phyloP scores from a whole-genome alignment of 495 filamentous ascomycete species.

The Staphylotrichum tortipilum region DNA sequence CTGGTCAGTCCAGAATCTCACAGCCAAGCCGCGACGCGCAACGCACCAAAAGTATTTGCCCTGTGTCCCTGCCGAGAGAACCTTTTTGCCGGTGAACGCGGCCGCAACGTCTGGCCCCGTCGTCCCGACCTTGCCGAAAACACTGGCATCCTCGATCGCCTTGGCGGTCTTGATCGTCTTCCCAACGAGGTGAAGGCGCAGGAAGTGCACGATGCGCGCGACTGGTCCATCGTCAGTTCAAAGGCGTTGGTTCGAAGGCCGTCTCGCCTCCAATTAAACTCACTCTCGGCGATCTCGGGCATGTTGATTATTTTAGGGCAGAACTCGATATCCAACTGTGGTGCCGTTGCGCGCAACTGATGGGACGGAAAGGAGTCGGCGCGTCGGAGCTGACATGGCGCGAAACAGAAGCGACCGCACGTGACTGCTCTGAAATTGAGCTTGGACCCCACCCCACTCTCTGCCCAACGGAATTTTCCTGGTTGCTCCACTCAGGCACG shows the following conservation, averaged over 20 bases:
- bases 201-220: slow-evolving; percentile 74
- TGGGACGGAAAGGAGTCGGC: not conserved
- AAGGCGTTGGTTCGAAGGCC: not conserved
- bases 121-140: slow-evolving; percentile 85
- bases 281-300: slow-evolving; percentile 75
- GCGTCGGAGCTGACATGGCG: not conserved
- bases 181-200: slow-evolving; percentile 71
- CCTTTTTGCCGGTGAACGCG: slow-evolving; percentile 66
- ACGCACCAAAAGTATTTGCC: slow-evolving; percentile 91
- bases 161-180: slow-evolving; percentile 65
- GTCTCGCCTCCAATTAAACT: slow-evolving; percentile 1
- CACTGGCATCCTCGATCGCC: slow-evolving; percentile 65
- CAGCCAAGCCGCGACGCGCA: too few species aligned
- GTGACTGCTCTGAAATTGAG: slow-evolving; percentile 9
- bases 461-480: slow-evolving; percentile 19
- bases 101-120: slow-evolving; percentile 61
- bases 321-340: not conserved
- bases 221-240: slow-evolving; percentile 39
- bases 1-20: too few species aligned
- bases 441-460: slow-evolving; percentile 4
- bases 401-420: slow-evolving; percentile 18
- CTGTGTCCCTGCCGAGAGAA: slow-evolving; percentile 67
- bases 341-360: not conserved
- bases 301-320: slow-evolving; percentile 32
- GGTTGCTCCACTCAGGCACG: slow-evolving; percentile 14